Percentiles rank a stretch among this genome's conserved stretches.
These are phyloP conservation scores for Sporothrix mexicana DNA, from an alignment of 2,329 filamentous ascomycete genomes.

Conservation along the genomic window DNA sequence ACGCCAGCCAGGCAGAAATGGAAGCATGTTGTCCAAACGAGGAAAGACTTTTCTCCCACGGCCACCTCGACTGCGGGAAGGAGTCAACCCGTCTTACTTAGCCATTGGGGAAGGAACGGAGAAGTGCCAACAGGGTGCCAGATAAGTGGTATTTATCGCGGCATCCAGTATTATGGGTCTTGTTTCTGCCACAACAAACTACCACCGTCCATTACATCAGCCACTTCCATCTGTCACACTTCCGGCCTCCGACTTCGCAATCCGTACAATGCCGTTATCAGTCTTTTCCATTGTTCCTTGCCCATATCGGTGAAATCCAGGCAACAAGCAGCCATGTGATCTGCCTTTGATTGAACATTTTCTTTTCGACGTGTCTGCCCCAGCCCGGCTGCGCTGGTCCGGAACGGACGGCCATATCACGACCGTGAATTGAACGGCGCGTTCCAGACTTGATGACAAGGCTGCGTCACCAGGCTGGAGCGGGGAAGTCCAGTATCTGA, in stretches of 20 bases:
- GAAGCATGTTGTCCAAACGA: not conserved
- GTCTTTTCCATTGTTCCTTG: no score
- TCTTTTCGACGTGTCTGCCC: no score
- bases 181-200: no score
- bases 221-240: no score
- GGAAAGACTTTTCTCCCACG: not conserved
- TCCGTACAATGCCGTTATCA: no score
- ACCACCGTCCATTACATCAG: not conserved
- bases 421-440: not conserved
- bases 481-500: not conserved
- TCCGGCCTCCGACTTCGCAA: no score
- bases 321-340: no score
- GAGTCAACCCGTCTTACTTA: not conserved
- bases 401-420: not conserved
- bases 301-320: no score
- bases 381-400: no score
- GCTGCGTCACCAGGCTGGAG: constrained; percentile 12
- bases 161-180: not conserved
- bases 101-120: not conserved
- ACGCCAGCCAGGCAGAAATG: constrained; percentile 24
- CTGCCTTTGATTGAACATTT: no score
- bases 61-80: not conserved
- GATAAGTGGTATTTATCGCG: not conserved
- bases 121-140: not conserved
- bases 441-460: not conserved